A percentile compares a stretch with the other conserved stretches of the same genome.
Evolutionary conservation across 2,329 filamentous ascomycete genomes (phyloP).

Genomic region (Ceratocystiopsis brevicomis): DNA sequence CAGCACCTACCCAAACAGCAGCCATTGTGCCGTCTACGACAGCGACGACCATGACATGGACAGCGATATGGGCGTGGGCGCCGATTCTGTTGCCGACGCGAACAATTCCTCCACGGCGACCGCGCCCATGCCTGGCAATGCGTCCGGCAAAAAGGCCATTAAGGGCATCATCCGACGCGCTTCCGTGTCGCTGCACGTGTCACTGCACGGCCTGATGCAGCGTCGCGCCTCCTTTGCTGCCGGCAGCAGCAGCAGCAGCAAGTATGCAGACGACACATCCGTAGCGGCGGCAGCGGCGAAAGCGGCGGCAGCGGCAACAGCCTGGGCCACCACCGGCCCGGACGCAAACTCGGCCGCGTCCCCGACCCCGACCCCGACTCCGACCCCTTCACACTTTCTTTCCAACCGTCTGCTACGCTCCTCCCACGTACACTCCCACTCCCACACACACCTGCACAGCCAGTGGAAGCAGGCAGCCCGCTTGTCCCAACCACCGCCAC

Average conservation of each 20-base stretch:
- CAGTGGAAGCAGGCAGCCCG: neutral
- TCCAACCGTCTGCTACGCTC: constrained; percentile 7
- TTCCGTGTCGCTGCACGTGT: constrained; percentile 32
- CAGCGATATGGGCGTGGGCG: neutral
- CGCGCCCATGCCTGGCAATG: neutral
- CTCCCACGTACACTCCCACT: constrained; percentile 16
- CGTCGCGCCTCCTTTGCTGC: constrained; percentile 24
- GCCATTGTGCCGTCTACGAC: constrained; percentile 9
- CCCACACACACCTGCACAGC: neutral
- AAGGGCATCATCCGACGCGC: constrained; percentile 36
- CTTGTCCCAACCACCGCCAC: neutral
- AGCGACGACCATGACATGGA: constrained; percentile 15
- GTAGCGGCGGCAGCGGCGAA: too few species aligned
- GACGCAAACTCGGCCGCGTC: too few species aligned
- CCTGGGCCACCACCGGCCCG: neutral
- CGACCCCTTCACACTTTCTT: constrained; percentile 1
- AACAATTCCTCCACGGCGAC: neutral
- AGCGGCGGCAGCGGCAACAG: too few species aligned
- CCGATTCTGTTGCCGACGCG: neutral
- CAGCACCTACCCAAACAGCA: too few species aligned
- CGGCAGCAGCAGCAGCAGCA: constrained; percentile 1
- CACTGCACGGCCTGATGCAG: constrained; percentile 30
- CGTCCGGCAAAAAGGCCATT: constrained; percentile 16
- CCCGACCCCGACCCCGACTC: constrained; percentile 3
- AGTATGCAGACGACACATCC: too few species aligned